Evolutionary conservation across 768 basidiomycete species (phyloP), one percentile per base, ranked within the genome.

Genomic region (Hysterangium stoloniferum): DNA sequence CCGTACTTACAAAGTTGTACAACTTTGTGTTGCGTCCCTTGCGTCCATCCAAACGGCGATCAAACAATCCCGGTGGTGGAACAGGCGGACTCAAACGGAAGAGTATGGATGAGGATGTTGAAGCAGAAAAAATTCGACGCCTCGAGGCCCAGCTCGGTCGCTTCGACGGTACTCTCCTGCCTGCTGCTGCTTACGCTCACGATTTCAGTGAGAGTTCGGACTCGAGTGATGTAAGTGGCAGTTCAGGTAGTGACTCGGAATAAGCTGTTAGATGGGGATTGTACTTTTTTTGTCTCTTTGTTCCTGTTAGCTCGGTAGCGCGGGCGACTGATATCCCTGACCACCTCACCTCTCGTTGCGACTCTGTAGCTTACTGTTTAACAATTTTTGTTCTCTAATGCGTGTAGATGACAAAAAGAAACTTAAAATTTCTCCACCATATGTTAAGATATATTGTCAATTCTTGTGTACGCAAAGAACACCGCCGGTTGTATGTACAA

Each of bases 91-190:
- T 91, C 41, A 91, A 93, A 66, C 82, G 92, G 52, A 92, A 93
- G 75, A 89, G 86, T 62, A 94, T 97, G 88, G 92, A 97, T 62
- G 93, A 98, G 70, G 88, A 91, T 57, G 86, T 85, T 29, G 95
- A 99, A 69, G 86, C 89, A 6, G 92, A 91, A 71, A 91, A 94
- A 73, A 99, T 99, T 61, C 79, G 86, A 45, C 76, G 80, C 64
- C 75, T 99, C 36, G 95, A 99, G 67, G 83, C 83, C 59, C 82
- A 90, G 55, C 83, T 97, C 72, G 75, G 78, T 25, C 75, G 88
- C 27, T 94, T 98, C 64, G 61, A 61, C 32, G 68, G 71, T 35
- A 71, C 68, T 43, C 71, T 66, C 34, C 54, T 64, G 17, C 56
- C 68, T 5, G 59, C 67, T 13, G 25, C 46, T n/a, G 61, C 65